These are phyloP conservation scores for Bathelium albidoporum DNA, from an alignment of 495 filamentous ascomycete genomes.

Conservation along the genomic window DNA sequence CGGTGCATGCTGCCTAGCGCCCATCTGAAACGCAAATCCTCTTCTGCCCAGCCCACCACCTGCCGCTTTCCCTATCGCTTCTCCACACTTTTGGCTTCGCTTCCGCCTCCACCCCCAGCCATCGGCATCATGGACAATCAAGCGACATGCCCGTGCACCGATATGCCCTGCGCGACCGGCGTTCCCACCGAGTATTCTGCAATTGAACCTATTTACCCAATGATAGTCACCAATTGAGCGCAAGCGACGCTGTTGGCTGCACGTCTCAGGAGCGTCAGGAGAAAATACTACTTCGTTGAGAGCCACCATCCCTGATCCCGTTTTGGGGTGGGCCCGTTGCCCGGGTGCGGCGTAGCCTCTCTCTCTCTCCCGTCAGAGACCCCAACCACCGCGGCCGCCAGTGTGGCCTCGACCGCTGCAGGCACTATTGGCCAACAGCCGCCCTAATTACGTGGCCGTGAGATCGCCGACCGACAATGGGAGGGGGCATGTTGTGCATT, in stretches of 20 bases:
- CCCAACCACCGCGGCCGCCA: background rate
- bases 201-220: background rate
- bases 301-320: background rate
- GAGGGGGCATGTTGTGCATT: slow-evolving; percentile 11
- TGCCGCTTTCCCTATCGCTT: slow-evolving; percentile 3
- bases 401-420: background rate
- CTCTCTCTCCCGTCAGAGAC: too few relatives aligned
- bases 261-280: background rate
- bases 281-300: background rate
- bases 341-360: background rate
- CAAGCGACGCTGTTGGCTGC: background rate
- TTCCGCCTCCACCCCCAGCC: too few relatives aligned
- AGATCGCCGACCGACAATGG: background rate
- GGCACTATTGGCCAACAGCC: background rate
- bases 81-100: background rate
- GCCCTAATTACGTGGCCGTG: background rate
- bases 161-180: too few relatives aligned
- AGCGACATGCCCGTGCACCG: background rate
- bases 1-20: background rate
- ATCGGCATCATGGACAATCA: background rate
- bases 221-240: background rate
- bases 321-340: background rate
- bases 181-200: background rate
- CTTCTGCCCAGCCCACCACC: background rate
- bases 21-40: slow-evolving; percentile 1